Percentiles rank a stretch among this genome's conserved stretches.
Evolutionary conservation across 1,284 basidiomycete species (phyloP).

Genomic region (Naganishia cerealis): DNA sequence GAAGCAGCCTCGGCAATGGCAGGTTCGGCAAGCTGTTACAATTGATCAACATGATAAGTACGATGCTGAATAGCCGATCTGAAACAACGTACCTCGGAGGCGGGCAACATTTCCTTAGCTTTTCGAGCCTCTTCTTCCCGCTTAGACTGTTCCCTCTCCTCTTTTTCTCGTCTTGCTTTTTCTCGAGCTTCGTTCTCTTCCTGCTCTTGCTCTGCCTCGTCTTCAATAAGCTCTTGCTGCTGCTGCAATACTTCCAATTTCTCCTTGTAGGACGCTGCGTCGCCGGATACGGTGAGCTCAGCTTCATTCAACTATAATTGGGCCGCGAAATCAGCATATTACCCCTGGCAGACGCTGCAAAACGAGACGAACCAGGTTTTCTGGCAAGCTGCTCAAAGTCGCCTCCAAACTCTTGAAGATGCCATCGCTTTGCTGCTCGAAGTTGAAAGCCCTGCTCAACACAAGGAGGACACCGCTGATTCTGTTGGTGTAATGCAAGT

Average conservation of each 20-base stretch:
- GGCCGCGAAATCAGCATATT: conserved; percentile 20
- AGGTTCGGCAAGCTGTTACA: conserved; percentile 22
- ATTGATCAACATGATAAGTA: background rate
- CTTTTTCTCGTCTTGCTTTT: conserved; percentile 73
- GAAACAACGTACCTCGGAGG: conserved; percentile 64
- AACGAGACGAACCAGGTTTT: conserved; percentile 72
- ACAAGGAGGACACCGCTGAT: conserved; percentile 93
- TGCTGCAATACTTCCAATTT: conserved; percentile 96
- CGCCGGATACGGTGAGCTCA: conserved; percentile 89
- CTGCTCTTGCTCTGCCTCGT: conserved; percentile 95
- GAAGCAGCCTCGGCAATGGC: conserved; percentile 9
- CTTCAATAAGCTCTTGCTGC: conserved; percentile 98
- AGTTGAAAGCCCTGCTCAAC: conserved; percentile 90
- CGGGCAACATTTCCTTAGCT: conserved; percentile 72
- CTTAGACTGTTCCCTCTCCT: conserved; percentile 66
- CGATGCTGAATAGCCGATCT: too few relatives aligned
- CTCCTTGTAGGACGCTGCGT: conserved; percentile 93
- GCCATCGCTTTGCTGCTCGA: conserved; percentile 79
- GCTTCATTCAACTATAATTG: conserved; percentile 80
- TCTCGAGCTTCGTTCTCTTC: conserved; percentile 90
- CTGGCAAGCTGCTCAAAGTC: conserved; percentile 88
- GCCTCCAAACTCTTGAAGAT: conserved; percentile 81
- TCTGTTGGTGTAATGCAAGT: conserved; percentile 77
- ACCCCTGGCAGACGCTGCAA: background rate
- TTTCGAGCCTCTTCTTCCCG: conserved; percentile 66